Evolutionary conservation across 176 grass and related monocot genomes (phyloP), one percentile per base, ranked within the genome.

Genomic region (Thinopyrum elongatum): DNA sequence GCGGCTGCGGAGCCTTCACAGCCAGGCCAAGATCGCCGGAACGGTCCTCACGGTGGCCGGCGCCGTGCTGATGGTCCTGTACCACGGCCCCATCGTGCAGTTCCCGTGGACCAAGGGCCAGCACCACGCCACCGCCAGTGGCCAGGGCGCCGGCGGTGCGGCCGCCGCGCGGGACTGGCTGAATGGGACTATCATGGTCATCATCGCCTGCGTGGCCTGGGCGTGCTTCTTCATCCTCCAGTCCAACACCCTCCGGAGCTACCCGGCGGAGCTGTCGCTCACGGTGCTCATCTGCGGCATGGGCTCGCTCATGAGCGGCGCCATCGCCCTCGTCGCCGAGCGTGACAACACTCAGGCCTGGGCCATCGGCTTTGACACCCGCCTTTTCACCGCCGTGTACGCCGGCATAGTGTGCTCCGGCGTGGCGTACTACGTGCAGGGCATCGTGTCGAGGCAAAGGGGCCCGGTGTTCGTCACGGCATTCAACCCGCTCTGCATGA

Each of bases 401-500:
- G 74, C 97, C 38, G 97, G 92, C 4, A 94, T 99, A 25, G 86
- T 96, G 63, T 99, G 97, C 53, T 99, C 97, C 39, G 97, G 97
- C 1, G 86, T 99, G 19, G 88, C 97, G 10, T 99, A 96, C 89
- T 99, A 99, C 74, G 90, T 96, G 41, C 97, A 99, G 51, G 97
- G 92, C 12, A 5, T 96, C 63, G 94, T 96, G 84, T 92, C 95
- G 14, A 90, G 74, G 44, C 84, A 88, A 23, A 94, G 97, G 58
- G 97, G 97, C 1, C 94, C 97, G 22, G 97, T 99, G 23, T 99
- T 96, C 87, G 94, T 96, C 9, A 94, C 97, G 14, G 97, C 97
- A 28, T 99, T 99, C 88, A 99, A 90, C 79, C 97, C 97, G 8
- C 92, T 99, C 16, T 99, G 97, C 94, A 99, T 99, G 97, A 99